Percentiles rank a stretch among this genome's conserved stretches.
These are phyloP conservation scores for Coemansia sp. DNA, from an alignment of 192 early-diverging fungal genomes.

Conservation along the genomic window DNA sequence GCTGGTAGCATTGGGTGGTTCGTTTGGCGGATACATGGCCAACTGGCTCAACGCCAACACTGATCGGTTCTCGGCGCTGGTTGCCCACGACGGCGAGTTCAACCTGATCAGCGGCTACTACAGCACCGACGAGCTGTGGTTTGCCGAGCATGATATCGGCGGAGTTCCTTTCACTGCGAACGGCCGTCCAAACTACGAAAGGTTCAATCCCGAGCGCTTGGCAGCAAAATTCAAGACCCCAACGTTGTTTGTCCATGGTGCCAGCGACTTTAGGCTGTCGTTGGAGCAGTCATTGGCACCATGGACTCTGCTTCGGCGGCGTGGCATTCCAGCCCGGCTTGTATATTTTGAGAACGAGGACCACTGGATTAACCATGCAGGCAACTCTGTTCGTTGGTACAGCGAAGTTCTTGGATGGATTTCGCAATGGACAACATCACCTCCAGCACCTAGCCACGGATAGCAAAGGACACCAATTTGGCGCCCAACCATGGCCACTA, in stretches of 20 bases:
- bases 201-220: slow-evolving; percentile 67
- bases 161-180: slow-evolving; percentile 60
- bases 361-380: slow-evolving; percentile 71
- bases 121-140: slow-evolving; percentile 78
- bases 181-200: slow-evolving; percentile 59
- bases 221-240: slow-evolving; percentile 76
- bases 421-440: slow-evolving; percentile 5
- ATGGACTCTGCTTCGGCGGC: slow-evolving; percentile 75
- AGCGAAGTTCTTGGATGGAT: slow-evolving; percentile 72
- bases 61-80: slow-evolving; percentile 64
- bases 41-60: slow-evolving; percentile 87
- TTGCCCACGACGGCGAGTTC: slow-evolving; percentile 79
- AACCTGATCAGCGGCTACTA: slow-evolving; percentile 63
- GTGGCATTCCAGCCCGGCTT: slow-evolving; percentile 65
- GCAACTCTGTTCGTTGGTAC: slow-evolving; percentile 75
- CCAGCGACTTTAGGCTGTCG: slow-evolving; percentile 68
- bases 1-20: slow-evolving; percentile 70
- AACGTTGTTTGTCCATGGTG: slow-evolving; percentile 76
- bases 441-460: neutral
- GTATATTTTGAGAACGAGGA: slow-evolving; percentile 79
- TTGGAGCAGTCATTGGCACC: slow-evolving; percentile 68
- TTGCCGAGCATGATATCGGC: slow-evolving; percentile 72
- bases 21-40: slow-evolving; percentile 81
- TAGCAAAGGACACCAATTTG: no score
- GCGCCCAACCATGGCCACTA: no score